Evolutionary conservation across 1,139 yeast genomes (phyloP).

Genomic region (Pichia sp.): DNA sequence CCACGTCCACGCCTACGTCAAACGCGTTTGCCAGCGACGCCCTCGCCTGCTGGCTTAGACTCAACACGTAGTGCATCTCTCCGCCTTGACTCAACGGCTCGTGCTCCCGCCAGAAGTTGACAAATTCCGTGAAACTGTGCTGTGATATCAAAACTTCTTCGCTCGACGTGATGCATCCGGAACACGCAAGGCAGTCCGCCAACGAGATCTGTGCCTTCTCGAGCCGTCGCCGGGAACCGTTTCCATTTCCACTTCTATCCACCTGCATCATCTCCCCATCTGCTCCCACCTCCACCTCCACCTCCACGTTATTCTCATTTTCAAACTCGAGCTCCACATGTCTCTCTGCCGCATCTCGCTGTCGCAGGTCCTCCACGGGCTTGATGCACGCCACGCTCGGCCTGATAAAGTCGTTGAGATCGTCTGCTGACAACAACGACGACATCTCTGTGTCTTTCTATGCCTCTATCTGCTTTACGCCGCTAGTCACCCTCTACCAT

Average conservation of each 20-base stretch:
- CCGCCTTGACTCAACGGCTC: slow-evolving; percentile 26
- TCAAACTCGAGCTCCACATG: slow-evolving; percentile 50
- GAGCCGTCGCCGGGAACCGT: slow-evolving; percentile 36
- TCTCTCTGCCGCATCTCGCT: slow-evolving; percentile 19
- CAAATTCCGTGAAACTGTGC: slow-evolving; percentile 79
- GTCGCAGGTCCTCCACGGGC: slow-evolving; percentile 54
- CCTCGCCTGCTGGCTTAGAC: slow-evolving; percentile 83
- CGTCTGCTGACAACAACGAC: slow-evolving; percentile 81
- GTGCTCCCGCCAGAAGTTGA: slow-evolving; percentile 49
- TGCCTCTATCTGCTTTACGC: not conserved
- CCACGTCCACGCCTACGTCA: slow-evolving; percentile 46
- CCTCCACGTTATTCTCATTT: slow-evolving; percentile 3
- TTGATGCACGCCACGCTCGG: slow-evolving; percentile 96
- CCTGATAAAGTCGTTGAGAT: slow-evolving; percentile 86
- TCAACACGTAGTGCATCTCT: slow-evolving; percentile 55
- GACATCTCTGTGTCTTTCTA: slow-evolving; percentile 52
- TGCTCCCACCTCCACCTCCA: slow-evolving; percentile 56
- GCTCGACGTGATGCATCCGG: slow-evolving; percentile 96
- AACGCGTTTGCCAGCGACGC: slow-evolving; percentile 76
- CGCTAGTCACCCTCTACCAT: not conserved
- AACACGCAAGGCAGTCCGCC: slow-evolving; percentile 92
- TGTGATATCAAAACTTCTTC: slow-evolving; percentile 89
- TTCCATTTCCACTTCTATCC: not conserved
- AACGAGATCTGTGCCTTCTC: slow-evolving; percentile 84
- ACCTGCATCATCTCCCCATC: slow-evolving; percentile 5